These are phyloP conservation scores for Tolypocladium tropicale DNA, from an alignment of 2,329 filamentous ascomycete genomes.

Conservation along the genomic window DNA sequence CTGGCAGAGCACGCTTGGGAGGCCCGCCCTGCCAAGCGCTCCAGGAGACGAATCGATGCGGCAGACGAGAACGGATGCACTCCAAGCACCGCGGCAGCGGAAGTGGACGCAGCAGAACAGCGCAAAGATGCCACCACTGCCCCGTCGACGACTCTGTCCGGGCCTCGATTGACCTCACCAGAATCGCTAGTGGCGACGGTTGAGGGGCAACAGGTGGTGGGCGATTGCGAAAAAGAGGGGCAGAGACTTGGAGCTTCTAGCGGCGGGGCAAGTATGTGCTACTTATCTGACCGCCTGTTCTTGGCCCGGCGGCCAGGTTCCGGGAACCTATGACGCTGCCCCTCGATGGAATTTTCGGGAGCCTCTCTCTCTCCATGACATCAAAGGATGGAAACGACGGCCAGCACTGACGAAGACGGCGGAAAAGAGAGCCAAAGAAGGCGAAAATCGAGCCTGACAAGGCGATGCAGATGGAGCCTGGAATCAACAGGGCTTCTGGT, in stretches of 20 bases:
- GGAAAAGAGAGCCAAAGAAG: not conserved
- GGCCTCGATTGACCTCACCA: not conserved
- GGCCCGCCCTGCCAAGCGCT: too few species aligned
- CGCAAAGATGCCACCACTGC: not conserved
- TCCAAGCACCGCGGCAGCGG: too few species aligned
- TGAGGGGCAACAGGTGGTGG: not conserved
- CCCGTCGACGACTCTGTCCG: not conserved
- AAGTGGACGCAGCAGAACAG: not conserved
- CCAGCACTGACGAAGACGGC: slow-evolving; percentile 4
- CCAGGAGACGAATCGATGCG: too few species aligned
- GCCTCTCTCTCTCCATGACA: slow-evolving; percentile 17
- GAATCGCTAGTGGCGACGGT: not conserved
- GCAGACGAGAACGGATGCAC: not conserved
- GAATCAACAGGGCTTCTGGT: not conserved
- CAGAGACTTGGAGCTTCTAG: not conserved
- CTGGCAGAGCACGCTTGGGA: not conserved
- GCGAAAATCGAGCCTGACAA: not conserved
- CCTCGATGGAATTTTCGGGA: slow-evolving; percentile 20
- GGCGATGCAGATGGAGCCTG: not conserved
- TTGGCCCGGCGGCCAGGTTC: slow-evolving; percentile 5
- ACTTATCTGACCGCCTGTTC: slow-evolving; percentile 2
- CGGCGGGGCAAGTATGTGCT: slow-evolving; percentile 6
- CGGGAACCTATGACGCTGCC: slow-evolving; percentile 13
- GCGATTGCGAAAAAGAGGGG: slow-evolving; percentile 6
- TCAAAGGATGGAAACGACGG: slow-evolving; percentile 10